Conservation (phyloP, 768 basidiomycete species). For the Pulveroboletus frians region DNA sequence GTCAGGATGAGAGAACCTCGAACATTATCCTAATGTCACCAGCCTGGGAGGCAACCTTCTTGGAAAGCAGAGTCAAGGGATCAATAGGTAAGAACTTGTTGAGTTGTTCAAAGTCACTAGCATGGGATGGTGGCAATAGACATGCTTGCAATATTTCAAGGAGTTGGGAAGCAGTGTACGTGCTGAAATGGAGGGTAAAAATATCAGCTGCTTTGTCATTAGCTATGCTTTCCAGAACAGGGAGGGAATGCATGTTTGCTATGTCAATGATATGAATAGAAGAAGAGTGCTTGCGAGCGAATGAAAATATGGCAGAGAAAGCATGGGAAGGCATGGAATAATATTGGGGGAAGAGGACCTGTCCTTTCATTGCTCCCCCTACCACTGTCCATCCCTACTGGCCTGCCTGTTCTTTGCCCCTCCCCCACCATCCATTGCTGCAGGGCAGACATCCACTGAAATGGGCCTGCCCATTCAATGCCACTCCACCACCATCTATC, state of each 20-base stretch:
- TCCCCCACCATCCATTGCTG: too few relatives aligned
- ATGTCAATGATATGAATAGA: constrained; percentile 73
- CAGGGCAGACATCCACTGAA: too few relatives aligned
- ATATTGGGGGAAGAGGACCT: too few relatives aligned
- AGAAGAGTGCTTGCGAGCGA: constrained; percentile 50
- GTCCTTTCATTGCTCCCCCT: too few relatives aligned
- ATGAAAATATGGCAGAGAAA: constrained; percentile 59
- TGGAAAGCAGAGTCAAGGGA: too few relatives aligned
- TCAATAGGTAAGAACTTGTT: constrained; percentile 59
- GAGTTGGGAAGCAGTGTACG: constrained; percentile 70
- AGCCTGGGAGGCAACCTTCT: too few relatives aligned
- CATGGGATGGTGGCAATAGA: constrained; percentile 46
- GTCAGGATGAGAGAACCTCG: too few relatives aligned
- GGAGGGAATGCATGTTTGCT: constrained; percentile 84
- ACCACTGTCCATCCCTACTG: too few relatives aligned
- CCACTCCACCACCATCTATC: too few relatives aligned
- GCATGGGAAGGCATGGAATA: constrained; percentile 50
- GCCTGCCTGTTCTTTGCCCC: too few relatives aligned
- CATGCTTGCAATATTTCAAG: constrained; percentile 63
- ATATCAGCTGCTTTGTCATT: constrained; percentile 37
- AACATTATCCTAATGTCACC: too few relatives aligned
- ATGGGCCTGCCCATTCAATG: too few relatives aligned
- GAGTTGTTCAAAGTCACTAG: constrained; percentile 25
- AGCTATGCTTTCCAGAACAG: constrained; percentile 44
- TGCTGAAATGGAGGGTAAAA: constrained; percentile 71